Base-by-base conservation (phyloP, 768 basidiomycete genomes). In the Lanmaoa pseudosensibilis region DNA sequence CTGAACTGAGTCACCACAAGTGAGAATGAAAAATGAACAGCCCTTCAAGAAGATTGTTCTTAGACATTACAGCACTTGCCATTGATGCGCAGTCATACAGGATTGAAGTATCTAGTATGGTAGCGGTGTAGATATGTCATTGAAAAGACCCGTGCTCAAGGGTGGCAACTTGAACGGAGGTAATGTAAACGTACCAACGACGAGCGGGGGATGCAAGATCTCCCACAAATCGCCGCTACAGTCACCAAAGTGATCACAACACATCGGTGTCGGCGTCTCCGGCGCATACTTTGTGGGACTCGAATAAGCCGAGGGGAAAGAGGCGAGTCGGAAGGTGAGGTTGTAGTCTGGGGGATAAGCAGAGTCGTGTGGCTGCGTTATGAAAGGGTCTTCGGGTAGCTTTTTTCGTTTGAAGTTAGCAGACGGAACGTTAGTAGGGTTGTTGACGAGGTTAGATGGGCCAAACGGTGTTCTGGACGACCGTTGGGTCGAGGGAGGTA, bases 261-360 rank as follows among this genome's bases (percentile, higher is more conserved):
- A 54, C 61, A 61, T 69, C 4, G 68, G 68, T 9, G 68, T 68
- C 13, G 68, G 68, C 30, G 68, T 70, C 34, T 69, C 68, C 0
- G 66, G 68, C 4, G 34, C 40, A 18, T 52, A 56, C n/a, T 43
- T 16, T 33, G 9, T 1, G 6, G 52, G 34, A 8, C 32, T 36
- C 38, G 43, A 21, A 40, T 18, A 41, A 2, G 37, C 2, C 5
- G 48, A 7, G 5, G 65, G 59, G 9, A 59, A 52, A 9, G 60
- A 34, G 4, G 67, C 59, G 13, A 67, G 57, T 45, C 41, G 58
- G 45, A 65, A 68, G 5, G 52, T 36, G 30, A 46, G 50, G 46
- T 47, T 33, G 25, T 54, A 19, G 23, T 50, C 41, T 7, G 18
- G 18, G 6, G 56, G 46, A 16, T 38, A 33, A 40, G 37, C 27